Evolutionary conservation across 495 filamentous ascomycete species (phyloP).

Genomic region (Annulohypoxylon maeteangense): DNA sequence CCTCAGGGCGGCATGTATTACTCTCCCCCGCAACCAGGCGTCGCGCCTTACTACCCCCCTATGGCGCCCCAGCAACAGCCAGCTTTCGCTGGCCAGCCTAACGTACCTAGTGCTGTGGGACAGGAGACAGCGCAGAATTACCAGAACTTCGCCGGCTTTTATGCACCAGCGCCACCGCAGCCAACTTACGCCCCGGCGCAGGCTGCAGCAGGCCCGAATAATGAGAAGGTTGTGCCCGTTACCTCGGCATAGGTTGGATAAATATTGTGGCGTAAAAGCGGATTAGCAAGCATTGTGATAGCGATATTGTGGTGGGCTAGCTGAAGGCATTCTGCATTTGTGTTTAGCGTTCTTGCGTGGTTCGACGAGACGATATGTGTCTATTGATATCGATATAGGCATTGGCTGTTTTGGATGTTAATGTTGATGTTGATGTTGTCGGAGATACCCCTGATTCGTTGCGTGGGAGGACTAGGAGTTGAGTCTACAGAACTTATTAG

Average conservation of each 20-base stretch:
- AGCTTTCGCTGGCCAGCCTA: slow-evolving; percentile 2
- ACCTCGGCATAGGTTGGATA: slow-evolving; percentile 23
- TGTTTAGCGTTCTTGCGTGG: slow-evolving; percentile 32
- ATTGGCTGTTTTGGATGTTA: slow-evolving; percentile 7
- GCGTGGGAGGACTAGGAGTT: background rate
- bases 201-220: slow-evolving; percentile 2
- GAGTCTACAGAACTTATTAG: slow-evolving; percentile 14
- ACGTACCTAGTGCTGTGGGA: background rate
- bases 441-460: slow-evolving; percentile 33
- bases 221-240: slow-evolving; percentile 24
- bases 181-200: background rate
- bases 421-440: slow-evolving; percentile 28
- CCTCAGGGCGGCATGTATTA: slow-evolving; percentile 33
- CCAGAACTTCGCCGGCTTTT: slow-evolving; percentile 42
- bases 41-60: slow-evolving; percentile 38
- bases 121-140: slow-evolving; percentile 24
- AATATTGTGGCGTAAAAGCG: slow-evolving; percentile 8
- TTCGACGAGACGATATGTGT: slow-evolving; percentile 19
- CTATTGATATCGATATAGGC: slow-evolving; percentile 7
- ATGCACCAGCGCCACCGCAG: slow-evolving; percentile 30
- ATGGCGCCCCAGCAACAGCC: slow-evolving; percentile 25
- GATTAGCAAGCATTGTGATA: background rate
- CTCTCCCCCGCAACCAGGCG: slow-evolving; percentile 20
- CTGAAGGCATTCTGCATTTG: slow-evolving; percentile 7
- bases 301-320: slow-evolving; percentile 6